These are phyloP conservation scores for Cordyceps farinosa DNA, from an alignment of 2,329 filamentous ascomycete genomes.

Conservation along the genomic window DNA sequence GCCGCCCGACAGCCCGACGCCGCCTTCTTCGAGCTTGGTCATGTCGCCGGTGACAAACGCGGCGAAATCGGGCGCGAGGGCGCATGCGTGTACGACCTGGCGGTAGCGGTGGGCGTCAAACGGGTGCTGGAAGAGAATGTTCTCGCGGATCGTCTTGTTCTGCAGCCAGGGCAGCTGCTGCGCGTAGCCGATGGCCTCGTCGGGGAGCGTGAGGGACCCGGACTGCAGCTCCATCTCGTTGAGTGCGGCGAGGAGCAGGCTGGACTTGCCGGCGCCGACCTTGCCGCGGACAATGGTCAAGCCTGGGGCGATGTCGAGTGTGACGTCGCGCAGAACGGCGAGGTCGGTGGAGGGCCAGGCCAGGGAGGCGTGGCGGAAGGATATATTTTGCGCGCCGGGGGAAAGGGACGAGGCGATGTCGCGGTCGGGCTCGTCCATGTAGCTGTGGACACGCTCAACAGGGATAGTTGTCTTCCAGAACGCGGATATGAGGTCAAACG, in stretches of 20 bases:
- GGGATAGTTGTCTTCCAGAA: conserved; percentile 81
- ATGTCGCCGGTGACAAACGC: conserved; percentile 56
- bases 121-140: conserved; percentile 59
- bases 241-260: conserved; percentile 55
- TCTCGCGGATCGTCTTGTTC: conserved; percentile 62
- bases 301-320: conserved; percentile 45
- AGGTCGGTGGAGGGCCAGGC: conserved; percentile 69
- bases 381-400: conserved; percentile 36
- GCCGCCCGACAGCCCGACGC: conserved; percentile 60
- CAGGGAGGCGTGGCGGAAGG: conserved; percentile 65
- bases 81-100: conserved; percentile 58
- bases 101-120: conserved; percentile 55
- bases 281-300: conserved; percentile 56
- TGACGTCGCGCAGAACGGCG: conserved; percentile 47
- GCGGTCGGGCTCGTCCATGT: conserved; percentile 83
- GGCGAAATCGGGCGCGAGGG: conserved; percentile 52
- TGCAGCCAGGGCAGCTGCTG: conserved; percentile 63
- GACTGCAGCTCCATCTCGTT: conserved; percentile 65
- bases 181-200: conserved; percentile 52
- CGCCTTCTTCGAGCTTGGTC: conserved; percentile 59
- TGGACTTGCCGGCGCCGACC: conserved; percentile 60
- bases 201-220: conserved; percentile 44
- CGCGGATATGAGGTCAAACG: conserved; percentile 72
- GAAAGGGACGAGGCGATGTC: conserved; percentile 44
- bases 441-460: conserved; percentile 75